A percentile compares a stretch with the other conserved stretches of the same genome.
Conservation (phyloP, 2,329 filamentous ascomycete species). For the Dactylonectria macrodidyma region DNA sequence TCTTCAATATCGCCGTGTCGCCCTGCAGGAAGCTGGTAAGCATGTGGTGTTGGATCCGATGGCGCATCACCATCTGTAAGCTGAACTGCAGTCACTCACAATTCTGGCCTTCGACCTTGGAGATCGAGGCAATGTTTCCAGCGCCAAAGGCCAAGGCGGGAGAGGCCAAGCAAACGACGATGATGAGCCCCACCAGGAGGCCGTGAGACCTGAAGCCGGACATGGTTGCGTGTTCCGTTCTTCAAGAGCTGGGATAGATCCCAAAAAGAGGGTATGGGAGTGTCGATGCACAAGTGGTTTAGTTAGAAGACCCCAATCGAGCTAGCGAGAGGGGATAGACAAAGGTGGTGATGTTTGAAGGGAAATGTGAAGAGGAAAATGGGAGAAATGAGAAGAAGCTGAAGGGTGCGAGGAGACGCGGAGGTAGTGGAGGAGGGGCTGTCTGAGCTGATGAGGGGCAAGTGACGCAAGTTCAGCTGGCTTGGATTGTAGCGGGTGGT, state of each 20-base stretch:
- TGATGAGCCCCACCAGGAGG: conserved; percentile 68
- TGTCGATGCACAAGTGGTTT: conserved; percentile 25
- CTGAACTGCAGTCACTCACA: conserved; percentile 63
- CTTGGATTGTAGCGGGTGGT: conserved; percentile 25
- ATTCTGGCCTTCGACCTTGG: conserved; percentile 87
- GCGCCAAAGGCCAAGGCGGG: conserved; percentile 86
- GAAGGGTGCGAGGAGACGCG: conserved; percentile 17
- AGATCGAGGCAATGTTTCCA: conserved; percentile 87
- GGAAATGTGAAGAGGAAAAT: conserved; percentile 19
- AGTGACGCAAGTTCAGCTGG: conserved; percentile 49
- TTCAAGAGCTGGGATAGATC: conserved; percentile 38
- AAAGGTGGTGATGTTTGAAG: conserved; percentile 17
- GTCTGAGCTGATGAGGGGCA: conserved; percentile 46
- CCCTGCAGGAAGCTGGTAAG: conserved; percentile 62
- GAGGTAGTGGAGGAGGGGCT: conserved; percentile 37
- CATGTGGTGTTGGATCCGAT: background rate
- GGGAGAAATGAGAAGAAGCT: conserved; percentile 25
- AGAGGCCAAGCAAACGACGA: conserved; percentile 77
- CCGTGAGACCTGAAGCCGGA: conserved; percentile 63
- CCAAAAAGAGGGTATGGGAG: conserved; percentile 25
- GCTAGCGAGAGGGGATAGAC: conserved; percentile 34
- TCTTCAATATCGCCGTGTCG: conserved; percentile 95
- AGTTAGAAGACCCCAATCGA: conserved; percentile 39
- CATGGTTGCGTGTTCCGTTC: conserved; percentile 56
- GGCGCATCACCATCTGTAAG: background rate